Evolutionary conservation across 257 asterid genomes (phyloP).

Genomic region (Solanum medicagineum): DNA sequence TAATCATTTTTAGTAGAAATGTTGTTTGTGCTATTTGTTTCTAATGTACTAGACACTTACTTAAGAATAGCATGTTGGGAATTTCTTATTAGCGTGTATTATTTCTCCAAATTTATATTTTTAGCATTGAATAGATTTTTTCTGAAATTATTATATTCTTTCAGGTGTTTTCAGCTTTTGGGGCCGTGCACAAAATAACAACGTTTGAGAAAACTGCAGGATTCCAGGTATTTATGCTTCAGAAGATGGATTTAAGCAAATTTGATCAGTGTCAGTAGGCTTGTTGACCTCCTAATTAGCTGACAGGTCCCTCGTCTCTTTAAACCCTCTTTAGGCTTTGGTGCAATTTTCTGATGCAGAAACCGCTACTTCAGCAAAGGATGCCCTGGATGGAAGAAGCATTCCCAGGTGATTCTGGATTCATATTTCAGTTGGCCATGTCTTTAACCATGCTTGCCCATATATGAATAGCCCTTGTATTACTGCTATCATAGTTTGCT

Average conservation of each 20-base stretch:
- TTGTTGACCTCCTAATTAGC: background rate
- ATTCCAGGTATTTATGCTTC: constrained; percentile 52
- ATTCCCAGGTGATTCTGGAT: constrained; percentile 89
- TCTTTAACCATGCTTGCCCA: background rate
- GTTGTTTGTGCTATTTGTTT: background rate
- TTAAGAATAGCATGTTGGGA: background rate
- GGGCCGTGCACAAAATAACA: constrained; percentile 84
- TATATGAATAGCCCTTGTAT: background rate
- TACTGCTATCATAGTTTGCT: background rate
- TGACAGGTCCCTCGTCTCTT: background rate
- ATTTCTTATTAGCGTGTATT: background rate
- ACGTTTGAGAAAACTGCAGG: constrained; percentile 98
- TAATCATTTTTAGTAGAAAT: background rate
- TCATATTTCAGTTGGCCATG: constrained; percentile 34
- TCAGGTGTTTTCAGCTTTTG: constrained; percentile 92
- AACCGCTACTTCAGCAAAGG: constrained; percentile 86
- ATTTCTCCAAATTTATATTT: background rate
- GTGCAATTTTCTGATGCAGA: constrained; percentile 87
- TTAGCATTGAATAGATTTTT: background rate
- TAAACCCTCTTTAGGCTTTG: constrained; percentile 42
- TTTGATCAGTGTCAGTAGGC: background rate
- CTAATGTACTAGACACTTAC: background rate
- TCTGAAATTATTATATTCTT: background rate
- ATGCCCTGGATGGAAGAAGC: constrained; percentile 93
- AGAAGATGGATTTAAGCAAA: background rate